These are phyloP conservation scores for Leptosphaerulina australis DNA, from an alignment of 2,329 filamentous ascomycete species.

Conservation along the genomic window DNA sequence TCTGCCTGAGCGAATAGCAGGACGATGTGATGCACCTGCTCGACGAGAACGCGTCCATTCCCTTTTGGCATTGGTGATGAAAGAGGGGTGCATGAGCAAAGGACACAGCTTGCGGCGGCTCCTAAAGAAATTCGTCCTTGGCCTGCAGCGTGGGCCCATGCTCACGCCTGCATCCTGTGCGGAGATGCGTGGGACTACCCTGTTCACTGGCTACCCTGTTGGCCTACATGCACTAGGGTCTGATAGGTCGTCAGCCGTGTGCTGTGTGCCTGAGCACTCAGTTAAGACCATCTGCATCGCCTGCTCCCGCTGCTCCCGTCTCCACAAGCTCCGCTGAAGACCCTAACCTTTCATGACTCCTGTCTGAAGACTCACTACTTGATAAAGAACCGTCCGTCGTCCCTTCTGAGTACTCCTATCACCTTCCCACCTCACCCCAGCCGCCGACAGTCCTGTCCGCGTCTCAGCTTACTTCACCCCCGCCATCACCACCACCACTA, in stretches of 20 bases:
- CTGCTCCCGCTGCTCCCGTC: slow-evolving; percentile 31
- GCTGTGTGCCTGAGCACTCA: slow-evolving; percentile 33
- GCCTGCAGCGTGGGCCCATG: slow-evolving; percentile 21
- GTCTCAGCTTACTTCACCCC: slow-evolving; percentile 7
- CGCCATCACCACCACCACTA: slow-evolving; percentile 2
- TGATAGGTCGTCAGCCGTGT: slow-evolving; percentile 13
- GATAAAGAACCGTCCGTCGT: slow-evolving; percentile 8
- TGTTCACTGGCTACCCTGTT: slow-evolving; percentile 12
- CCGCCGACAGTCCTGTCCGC: slow-evolving; percentile 9
- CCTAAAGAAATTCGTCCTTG: slow-evolving; percentile 26
- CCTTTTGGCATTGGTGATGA: slow-evolving; percentile 5
- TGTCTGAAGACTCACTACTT: slow-evolving; percentile 16
- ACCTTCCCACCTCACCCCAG: slow-evolving; percentile 5
- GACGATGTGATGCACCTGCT: slow-evolving; percentile 28
- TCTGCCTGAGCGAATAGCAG: slow-evolving; percentile 27
- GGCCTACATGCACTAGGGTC: slow-evolving; percentile 6
- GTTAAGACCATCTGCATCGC: slow-evolving; percentile 37
- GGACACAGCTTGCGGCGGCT: slow-evolving; percentile 26
- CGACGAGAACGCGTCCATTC: slow-evolving; percentile 20
- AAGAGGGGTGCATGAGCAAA: slow-evolving; percentile 31
- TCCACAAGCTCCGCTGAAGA: slow-evolving; percentile 35
- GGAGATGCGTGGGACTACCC: slow-evolving; percentile 28
- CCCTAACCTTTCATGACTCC: slow-evolving; percentile 30
- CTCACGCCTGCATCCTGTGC: slow-evolving; percentile 14
- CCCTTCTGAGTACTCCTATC: slow-evolving; percentile 1